Percentiles rank a stretch among this genome's conserved stretches.
phyloP scores from a whole-genome alignment of 2,329 filamentous ascomycete genomes.

The Parafenestella ontariensis region DNA sequence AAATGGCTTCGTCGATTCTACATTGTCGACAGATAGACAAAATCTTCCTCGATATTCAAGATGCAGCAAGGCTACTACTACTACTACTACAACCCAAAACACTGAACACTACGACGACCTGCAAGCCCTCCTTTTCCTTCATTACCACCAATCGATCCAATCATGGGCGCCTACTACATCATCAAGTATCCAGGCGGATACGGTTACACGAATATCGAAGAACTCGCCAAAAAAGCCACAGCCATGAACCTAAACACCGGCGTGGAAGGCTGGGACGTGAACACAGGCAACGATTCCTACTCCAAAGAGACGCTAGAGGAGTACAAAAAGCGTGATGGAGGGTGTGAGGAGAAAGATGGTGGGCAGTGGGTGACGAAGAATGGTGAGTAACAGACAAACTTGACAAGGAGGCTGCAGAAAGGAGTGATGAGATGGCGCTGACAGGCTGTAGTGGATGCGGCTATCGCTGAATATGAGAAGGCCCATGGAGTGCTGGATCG shows the following conservation, averaged over 20 bases:
- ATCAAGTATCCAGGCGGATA: neutral
- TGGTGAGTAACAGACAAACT: neutral
- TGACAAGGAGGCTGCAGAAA: no score
- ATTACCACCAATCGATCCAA: neutral
- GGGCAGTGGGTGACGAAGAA: neutral
- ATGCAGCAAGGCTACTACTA: no score
- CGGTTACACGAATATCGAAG: neutral
- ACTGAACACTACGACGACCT: no score
- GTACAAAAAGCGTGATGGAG: neutral
- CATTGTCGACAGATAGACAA: no score
- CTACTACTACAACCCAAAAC: no score
- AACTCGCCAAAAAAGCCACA: neutral
- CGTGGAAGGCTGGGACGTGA: neutral
- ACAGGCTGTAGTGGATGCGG: no score
- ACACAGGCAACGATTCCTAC: neutral
- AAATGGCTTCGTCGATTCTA: no score
- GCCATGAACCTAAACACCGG: neutral
- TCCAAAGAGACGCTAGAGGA: neutral
- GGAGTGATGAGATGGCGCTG: no score
- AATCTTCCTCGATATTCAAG: no score
- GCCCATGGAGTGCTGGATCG: no score
- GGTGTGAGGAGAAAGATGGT: neutral
- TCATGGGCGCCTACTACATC: neutral
- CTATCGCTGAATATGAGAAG: neutral
- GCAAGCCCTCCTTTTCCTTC: no score